These are phyloP conservation scores for Ocimum tenuiflorum DNA, from an alignment of 257 asterid species.

Conservation along the genomic window DNA sequence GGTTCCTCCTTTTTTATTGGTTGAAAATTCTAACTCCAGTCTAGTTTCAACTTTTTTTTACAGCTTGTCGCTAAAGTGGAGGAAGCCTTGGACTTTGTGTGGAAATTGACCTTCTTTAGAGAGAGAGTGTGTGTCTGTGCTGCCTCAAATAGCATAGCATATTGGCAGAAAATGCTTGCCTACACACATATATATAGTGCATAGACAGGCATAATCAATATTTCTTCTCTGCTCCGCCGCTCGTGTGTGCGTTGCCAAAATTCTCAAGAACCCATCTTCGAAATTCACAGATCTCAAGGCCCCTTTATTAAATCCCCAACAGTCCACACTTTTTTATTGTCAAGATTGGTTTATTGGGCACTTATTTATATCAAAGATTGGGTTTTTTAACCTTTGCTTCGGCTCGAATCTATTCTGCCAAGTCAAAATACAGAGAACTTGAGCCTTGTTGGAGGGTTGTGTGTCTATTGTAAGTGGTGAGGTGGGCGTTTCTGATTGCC, in stretches of 20 bases:
- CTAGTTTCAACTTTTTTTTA: constrained; percentile 21
- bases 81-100: constrained; percentile 34
- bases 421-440: constrained; percentile 49
- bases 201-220: constrained; percentile 24
- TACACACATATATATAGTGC: not conserved
- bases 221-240: constrained; percentile 45
- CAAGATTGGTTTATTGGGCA: not conserved
- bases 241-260: constrained; percentile 51
- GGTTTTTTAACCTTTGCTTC: constrained; percentile 39
- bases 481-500: constrained; percentile 24
- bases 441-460: constrained; percentile 5
- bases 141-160: not conserved
- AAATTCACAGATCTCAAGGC: constrained; percentile 44
- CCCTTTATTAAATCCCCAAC: constrained; percentile 8
- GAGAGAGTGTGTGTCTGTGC: not conserved
- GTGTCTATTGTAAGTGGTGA: constrained; percentile 10
- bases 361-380: constrained; percentile 17
- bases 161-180: constrained; percentile 15
- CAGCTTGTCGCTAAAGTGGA: constrained; percentile 31
- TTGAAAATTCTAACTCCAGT: not conserved
- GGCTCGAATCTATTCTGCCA: constrained; percentile 24
- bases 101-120: constrained; percentile 31
- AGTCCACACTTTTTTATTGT: constrained; percentile 10
- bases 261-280: constrained; percentile 27
- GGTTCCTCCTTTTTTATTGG: not conserved